Percentiles rank a stretch among this genome's conserved stretches.
These are phyloP conservation scores for Heliosperma pusillum DNA, from an alignment of 148 eudicot genomes.

Conservation along the genomic window DNA sequence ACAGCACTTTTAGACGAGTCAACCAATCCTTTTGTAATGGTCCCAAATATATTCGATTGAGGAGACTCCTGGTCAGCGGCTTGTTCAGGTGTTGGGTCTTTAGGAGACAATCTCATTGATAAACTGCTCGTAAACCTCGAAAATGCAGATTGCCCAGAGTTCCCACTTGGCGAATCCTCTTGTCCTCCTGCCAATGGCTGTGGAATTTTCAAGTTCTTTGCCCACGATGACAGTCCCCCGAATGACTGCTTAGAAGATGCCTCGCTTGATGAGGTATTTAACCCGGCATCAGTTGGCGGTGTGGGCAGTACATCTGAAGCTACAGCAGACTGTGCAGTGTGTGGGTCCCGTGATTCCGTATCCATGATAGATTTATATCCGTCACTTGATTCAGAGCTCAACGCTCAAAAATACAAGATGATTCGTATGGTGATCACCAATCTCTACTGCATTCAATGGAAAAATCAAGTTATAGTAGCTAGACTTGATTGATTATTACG, in stretches of 20 bases:
- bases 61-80: conserved; percentile 49
- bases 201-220: conserved; percentile 67
- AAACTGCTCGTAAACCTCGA: conserved; percentile 79
- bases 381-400: conserved; percentile 23
- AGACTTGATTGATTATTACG: too few species aligned
- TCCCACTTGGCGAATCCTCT: conserved; percentile 52
- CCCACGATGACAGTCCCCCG: conserved; percentile 76
- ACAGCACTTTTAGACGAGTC: conserved; percentile 92
- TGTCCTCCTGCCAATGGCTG: conserved; percentile 49
- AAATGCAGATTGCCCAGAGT: conserved; percentile 62
- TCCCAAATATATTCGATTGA: conserved; percentile 69
- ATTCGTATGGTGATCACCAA: background rate
- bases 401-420: conserved; percentile 6
- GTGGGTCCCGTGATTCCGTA: conserved; percentile 41
- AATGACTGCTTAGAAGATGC: conserved; percentile 51
- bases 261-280: conserved; percentile 35
- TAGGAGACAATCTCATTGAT: conserved; percentile 71
- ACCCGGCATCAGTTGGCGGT: conserved; percentile 30
- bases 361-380: conserved; percentile 38
- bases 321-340: conserved; percentile 30
- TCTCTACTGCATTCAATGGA: background rate
- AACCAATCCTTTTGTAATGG: conserved; percentile 80
- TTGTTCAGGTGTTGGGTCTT: conserved; percentile 53
- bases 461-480: background rate
- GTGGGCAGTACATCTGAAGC: conserved; percentile 36